A percentile compares a stretch with the other conserved stretches of the same genome.
phyloP scores from a whole-genome alignment of 2,329 filamentous ascomycete species.

The Coccinonectria pachysandricola region DNA sequence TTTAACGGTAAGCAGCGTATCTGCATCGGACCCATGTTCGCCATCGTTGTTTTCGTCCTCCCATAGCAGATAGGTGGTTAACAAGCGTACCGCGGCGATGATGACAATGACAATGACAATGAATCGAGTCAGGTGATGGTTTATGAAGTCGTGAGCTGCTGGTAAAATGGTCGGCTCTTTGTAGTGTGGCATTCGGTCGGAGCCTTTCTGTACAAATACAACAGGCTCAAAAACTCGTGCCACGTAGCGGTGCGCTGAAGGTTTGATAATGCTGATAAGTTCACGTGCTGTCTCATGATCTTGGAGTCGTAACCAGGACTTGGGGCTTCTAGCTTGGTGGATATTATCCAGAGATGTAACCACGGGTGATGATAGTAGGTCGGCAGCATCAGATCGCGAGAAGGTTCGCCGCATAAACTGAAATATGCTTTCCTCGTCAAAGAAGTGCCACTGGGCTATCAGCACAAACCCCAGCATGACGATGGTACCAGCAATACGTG shows the following conservation, averaged over 20 bases:
- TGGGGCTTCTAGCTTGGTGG: slow-evolving; percentile 66
- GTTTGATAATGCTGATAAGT: slow-evolving; percentile 66
- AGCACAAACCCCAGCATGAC: slow-evolving; percentile 64
- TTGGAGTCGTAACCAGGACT: slow-evolving; percentile 66
- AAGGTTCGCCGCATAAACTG: slow-evolving; percentile 18
- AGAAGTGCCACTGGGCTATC: slow-evolving; percentile 69
- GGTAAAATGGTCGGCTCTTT: slow-evolving; percentile 26
- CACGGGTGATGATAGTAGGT: slow-evolving; percentile 19
- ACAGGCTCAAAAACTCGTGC: slow-evolving; percentile 66
- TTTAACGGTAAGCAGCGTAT: slow-evolving; percentile 45
- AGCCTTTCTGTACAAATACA: slow-evolving; percentile 59
- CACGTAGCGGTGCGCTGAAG: slow-evolving; percentile 58
- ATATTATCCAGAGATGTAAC: slow-evolving; percentile 42
- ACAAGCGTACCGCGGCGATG: slow-evolving; percentile 53
- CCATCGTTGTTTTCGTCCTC: slow-evolving; percentile 43
- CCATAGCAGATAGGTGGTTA: slow-evolving; percentile 67
- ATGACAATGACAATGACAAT: slow-evolving; percentile 52
- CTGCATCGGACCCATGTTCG: slow-evolving; percentile 34
- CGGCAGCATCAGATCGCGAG: slow-evolving; percentile 6
- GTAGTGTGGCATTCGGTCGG: slow-evolving; percentile 50
- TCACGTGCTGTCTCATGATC: slow-evolving; percentile 71
- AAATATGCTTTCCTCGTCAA: slow-evolving; percentile 44
- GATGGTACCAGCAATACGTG: slow-evolving; percentile 63
- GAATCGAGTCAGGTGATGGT: slow-evolving; percentile 49
- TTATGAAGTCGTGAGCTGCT: slow-evolving; percentile 53